These are phyloP conservation scores for Suaeda aralocaspica DNA, from an alignment of 148 eudicot species.

Conservation along the genomic window DNA sequence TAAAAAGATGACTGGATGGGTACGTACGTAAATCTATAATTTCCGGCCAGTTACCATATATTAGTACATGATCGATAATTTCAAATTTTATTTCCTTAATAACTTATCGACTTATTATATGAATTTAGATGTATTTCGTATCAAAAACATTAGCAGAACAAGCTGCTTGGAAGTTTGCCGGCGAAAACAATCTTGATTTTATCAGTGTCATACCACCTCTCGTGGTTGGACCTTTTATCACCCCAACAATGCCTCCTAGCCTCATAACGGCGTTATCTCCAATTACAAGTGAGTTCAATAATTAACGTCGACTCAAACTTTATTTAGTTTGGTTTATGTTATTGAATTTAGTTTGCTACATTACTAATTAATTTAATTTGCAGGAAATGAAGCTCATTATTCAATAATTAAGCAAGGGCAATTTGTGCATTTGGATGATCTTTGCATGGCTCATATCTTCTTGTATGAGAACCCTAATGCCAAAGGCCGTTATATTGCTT, in stretches of 20 bases:
- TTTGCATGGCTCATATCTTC: conserved; percentile 81
- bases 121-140: conserved; percentile 78
- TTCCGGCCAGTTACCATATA: too few species aligned
- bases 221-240: conserved; percentile 87
- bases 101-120: not conserved
- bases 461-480: conserved; percentile 64
- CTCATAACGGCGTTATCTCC: conserved; percentile 81
- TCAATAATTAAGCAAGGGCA: conserved; percentile 76
- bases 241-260: conserved; percentile 75
- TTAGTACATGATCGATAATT: not conserved
- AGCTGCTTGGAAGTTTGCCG: conserved; percentile 73
- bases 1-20: conserved; percentile 94
- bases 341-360: too few species aligned
- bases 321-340: too few species aligned
- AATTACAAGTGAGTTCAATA: conserved; percentile 54
- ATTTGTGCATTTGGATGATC: conserved; percentile 83
- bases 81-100: not conserved
- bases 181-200: conserved; percentile 74
- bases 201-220: conserved; percentile 73
- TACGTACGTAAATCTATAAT: conserved; percentile 25
- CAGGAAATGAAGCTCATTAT: conserved; percentile 80
- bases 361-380: too few species aligned
- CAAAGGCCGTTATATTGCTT: conserved; percentile 80
- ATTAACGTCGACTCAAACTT: too few species aligned
- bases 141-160: conserved; percentile 80